phyloP scores from a whole-genome alignment of 2,329 filamentous ascomycete genomes.

The Diaporthe batatas region DNA sequence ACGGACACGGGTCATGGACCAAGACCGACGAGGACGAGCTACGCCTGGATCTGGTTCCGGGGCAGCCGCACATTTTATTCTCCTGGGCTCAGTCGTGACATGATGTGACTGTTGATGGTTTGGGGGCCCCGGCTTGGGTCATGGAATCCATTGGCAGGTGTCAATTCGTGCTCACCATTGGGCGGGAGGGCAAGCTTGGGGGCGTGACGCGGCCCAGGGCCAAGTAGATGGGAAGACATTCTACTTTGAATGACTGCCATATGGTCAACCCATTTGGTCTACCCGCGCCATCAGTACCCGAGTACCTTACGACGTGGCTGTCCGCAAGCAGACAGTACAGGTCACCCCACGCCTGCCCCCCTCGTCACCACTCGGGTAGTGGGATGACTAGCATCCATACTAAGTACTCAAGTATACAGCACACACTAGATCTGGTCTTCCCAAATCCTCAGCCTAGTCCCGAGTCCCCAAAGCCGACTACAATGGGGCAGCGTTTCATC shows the following conservation, averaged over 20 bases:
- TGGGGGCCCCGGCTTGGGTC: slow-evolving; percentile 9
- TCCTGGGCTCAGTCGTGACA: slow-evolving; percentile 13
- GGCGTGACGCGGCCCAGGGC: slow-evolving; percentile 42
- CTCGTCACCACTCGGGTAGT: slow-evolving; percentile 24
- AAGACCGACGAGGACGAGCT: slow-evolving; percentile 16
- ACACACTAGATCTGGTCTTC: not conserved
- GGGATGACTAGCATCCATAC: slow-evolving; percentile 2
- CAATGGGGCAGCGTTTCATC: slow-evolving; percentile 23
- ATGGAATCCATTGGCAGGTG: slow-evolving; percentile 18
- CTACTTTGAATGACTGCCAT: too few species aligned
- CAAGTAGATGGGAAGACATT: too few species aligned
- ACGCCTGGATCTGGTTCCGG: slow-evolving; percentile 16
- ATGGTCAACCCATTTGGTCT: slow-evolving; percentile 17
- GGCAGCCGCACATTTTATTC: slow-evolving; percentile 28
- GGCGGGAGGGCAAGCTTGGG: slow-evolving; percentile 24
- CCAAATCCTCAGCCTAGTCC: not conserved
- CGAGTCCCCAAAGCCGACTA: not conserved
- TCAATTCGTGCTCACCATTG: slow-evolving; percentile 31
- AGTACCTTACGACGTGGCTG: slow-evolving; percentile 28
- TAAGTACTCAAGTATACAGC: too few species aligned
- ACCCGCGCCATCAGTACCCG: slow-evolving; percentile 1
- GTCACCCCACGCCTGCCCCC: not conserved
- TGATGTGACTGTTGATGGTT: slow-evolving; percentile 24
- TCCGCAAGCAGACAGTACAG: slow-evolving; percentile 6
- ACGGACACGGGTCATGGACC: slow-evolving; percentile 25